Base-by-base conservation (phyloP, 495 filamentous ascomycete genomes). In the Endocarpon pusillum region DNA sequence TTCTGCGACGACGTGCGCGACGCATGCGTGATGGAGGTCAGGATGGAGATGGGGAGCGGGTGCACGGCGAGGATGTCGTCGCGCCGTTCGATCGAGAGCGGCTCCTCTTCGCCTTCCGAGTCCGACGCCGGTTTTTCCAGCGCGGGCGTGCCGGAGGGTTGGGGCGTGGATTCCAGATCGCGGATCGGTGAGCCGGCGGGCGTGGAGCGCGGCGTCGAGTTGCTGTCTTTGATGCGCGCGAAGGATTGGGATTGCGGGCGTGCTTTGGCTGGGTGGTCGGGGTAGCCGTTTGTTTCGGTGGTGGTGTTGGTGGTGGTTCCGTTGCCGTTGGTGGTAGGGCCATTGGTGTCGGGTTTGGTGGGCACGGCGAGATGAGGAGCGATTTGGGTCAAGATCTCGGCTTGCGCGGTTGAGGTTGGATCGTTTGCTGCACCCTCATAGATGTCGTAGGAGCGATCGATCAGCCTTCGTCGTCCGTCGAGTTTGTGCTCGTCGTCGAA, bases 361-460 rank as follows among this genome's bases (percentile, higher is more conserved):
- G 32, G 15, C n/a, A 33, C 35, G 14, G 71, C 52, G 15, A 68
- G 59, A 3, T 61, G 45, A 4, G 80, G 78, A 29, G 77, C 76
- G 41, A 79, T 74, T 12, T 67, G 61, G 4, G 66, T 66, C 14
- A 85, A 54, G 16, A 96, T 75, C 15, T 77, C 75, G 0, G 77
- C 63, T 59, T 97, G 91, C 2, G 91, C 89, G 4, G 73, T 60
- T 2, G 87, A 94, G 5, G 69, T 55, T 2, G 91, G 89, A 48
- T 97, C 89, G 48, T 94, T 92, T 1, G 81, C 76, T 6, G 76
- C 64, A 14, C 81, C 79, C 38, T 94, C 89, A 49, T 97, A 97
- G 25, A 92, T 73, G 46, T 97, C 91, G 37, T 81, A 80, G 0
- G 86, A 94, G 3, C 81, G 76, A 15, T 75, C 71, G 15, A 94